Evolutionary conservation across 805 yeast genomes (phyloP), one percentile per base, ranked within the genome.

Genomic region (Candida golubevii): DNA sequence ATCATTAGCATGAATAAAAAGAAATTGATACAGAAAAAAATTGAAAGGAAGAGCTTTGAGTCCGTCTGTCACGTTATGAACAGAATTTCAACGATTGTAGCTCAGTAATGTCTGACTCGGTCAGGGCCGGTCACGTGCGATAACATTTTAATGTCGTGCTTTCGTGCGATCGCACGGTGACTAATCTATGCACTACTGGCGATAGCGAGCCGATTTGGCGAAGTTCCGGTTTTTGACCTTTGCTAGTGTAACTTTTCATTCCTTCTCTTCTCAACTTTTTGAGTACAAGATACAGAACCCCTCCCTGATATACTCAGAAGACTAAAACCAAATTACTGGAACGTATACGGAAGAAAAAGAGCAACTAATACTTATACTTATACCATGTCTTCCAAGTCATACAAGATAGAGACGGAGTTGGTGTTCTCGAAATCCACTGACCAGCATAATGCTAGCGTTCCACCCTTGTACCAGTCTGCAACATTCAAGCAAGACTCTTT

Each of bases 401-500:
- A 79, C 63, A 68, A 74, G 38, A 57, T 84, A 34, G 88, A 83
- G 55, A 85, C 95, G 8, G 85, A 84, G 57, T 71, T 86, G 43
- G 90, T 86, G 27, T 74, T 71, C 48, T 65, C 79, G 37, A 77
- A 75, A 51, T 74, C 81, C 54, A 49, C 54, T 10, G 97, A 90
- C 65, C 83, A 80, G 56, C 78, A 82, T 71, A 79, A 83, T 50
- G 80, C 97, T 1, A 83, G 93, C 6, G 83, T 84, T 26, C 88
- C 95, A 9, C 97, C 98, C 4, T 72, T 90, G 34, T 90, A 90
- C 66, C 95, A 88, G 63, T 80, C 93, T 0, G 96, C 98, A n/a
- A 90, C 98, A 6, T 90, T 90, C 72, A 89, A 88, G 65, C 93
- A 87, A 63, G 75, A 74, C 36, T 78, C 86, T 0, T 68, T 87